Evolutionary conservation across 805 yeast species (phyloP).

Genomic region (Wickerhamiella occidentalis): DNA sequence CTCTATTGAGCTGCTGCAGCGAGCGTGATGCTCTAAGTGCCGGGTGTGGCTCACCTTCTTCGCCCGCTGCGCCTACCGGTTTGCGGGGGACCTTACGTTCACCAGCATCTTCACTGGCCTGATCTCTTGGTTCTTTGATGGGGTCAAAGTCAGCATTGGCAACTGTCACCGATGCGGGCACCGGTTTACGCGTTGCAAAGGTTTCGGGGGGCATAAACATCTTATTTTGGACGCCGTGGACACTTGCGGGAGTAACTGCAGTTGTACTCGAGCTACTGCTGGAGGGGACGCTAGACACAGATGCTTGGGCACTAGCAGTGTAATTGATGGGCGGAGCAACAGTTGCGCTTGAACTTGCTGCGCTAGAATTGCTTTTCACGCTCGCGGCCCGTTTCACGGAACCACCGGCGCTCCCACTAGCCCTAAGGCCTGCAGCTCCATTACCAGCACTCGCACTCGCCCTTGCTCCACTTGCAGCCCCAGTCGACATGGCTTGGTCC

Average conservation of each 20-base stretch:
- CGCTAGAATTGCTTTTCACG: too few species aligned
- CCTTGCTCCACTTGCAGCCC: background rate
- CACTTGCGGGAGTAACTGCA: conserved; percentile 17
- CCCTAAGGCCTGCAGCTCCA: background rate
- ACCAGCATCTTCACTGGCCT: background rate
- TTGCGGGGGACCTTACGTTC: conserved; percentile 8
- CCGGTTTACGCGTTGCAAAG: conserved; percentile 17
- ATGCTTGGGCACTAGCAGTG: too few species aligned
- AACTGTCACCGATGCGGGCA: conserved; percentile 8
- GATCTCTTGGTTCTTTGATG: background rate
- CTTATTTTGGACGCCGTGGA: conserved; percentile 5
- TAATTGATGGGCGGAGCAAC: too few species aligned
- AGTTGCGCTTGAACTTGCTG: too few species aligned
- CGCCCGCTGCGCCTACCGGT: conserved; percentile 3
- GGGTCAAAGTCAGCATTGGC: conserved; percentile 9
- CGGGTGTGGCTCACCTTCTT: background rate
- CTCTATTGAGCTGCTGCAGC: conserved; percentile 5
- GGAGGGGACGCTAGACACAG: background rate
- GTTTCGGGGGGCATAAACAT: conserved; percentile 13
- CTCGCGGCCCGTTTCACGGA: too few species aligned
- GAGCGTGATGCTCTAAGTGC: conserved; percentile 6
- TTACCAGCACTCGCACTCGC: too few species aligned
- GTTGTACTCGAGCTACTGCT: conserved; percentile 11
- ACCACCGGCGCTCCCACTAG: too few species aligned
- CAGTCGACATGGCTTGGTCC: background rate